These are phyloP conservation scores for Leucogyrophana mollusca DNA, from an alignment of 768 basidiomycete species.

Conservation along the genomic window DNA sequence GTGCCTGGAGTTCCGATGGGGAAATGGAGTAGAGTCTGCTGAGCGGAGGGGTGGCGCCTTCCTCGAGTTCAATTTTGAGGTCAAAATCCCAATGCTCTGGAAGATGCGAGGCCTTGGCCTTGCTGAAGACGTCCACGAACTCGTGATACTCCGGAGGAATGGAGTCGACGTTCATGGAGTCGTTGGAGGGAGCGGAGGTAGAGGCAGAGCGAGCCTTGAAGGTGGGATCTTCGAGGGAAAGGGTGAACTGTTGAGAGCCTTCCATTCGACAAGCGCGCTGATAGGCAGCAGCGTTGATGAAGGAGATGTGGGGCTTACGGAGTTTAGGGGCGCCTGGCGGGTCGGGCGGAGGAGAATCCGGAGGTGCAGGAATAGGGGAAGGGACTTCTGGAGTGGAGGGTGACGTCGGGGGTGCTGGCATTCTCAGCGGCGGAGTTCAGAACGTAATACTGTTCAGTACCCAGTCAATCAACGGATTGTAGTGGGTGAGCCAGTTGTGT, in stretches of 20 bases:
- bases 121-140: background rate
- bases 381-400: background rate
- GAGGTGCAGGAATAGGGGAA: background rate
- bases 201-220: too few species aligned
- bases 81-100: slow-evolving; percentile 27
- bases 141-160: slow-evolving; percentile 8
- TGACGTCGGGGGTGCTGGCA: slow-evolving; percentile 2
- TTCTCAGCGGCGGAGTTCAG: background rate
- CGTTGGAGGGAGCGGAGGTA: background rate
- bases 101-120: background rate
- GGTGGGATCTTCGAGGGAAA: too few species aligned
- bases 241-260: background rate
- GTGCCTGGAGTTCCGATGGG: background rate
- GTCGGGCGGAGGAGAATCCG: background rate
- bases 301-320: background rate
- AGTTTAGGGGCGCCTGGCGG: too few species aligned
- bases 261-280: background rate
- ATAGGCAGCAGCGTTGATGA: slow-evolving; percentile 7
- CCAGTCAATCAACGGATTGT: slow-evolving; percentile 23
- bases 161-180: slow-evolving; percentile 1
- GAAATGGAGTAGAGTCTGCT: too few species aligned
- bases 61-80: slow-evolving; percentile 32
- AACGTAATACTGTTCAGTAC: slow-evolving; percentile 5
- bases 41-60: slow-evolving; percentile 20
- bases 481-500: slow-evolving; percentile 10